Conservation (phyloP, 2,329 filamentous ascomycete species). For the Plectosphaerella cucumerina region DNA sequence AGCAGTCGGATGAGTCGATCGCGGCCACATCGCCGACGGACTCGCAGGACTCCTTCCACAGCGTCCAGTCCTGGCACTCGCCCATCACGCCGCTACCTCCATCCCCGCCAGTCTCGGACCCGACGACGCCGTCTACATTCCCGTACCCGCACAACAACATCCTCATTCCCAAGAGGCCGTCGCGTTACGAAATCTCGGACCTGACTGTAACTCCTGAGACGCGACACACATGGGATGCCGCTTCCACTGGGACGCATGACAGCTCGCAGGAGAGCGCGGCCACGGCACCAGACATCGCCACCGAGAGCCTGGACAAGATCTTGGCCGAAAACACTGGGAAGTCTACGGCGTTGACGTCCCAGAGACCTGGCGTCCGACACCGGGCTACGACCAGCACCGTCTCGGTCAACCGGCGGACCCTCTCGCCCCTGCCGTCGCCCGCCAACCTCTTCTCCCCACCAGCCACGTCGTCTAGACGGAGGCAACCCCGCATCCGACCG, state of each 20-base stretch:
- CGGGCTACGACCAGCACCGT: constrained; percentile 50
- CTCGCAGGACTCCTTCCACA: constrained; percentile 51
- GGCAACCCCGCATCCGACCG: constrained; percentile 29
- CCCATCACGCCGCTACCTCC: constrained; percentile 36
- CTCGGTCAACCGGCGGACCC: constrained; percentile 48
- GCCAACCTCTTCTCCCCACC: constrained; percentile 60
- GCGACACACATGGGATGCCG: constrained; percentile 22
- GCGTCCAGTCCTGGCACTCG: constrained; percentile 47
- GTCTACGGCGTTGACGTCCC: constrained; percentile 20
- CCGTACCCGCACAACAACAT: constrained; percentile 37
- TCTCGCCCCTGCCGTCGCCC: constrained; percentile 65
- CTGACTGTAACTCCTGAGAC: constrained; percentile 26
- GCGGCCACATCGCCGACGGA: constrained; percentile 35
- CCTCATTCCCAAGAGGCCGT: constrained; percentile 24
- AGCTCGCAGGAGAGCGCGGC: constrained; percentile 21
- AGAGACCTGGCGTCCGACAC: constrained; percentile 41
- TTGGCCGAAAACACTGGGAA: constrained; percentile 9
- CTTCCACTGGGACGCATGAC: constrained; percentile 20
- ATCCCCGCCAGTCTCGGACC: constrained; percentile 38
- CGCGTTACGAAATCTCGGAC: constrained; percentile 27
- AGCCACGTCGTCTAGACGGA: constrained; percentile 16
- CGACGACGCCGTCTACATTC: constrained; percentile 30
- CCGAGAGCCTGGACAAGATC: constrained; percentile 5
- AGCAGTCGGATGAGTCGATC: constrained; percentile 17
- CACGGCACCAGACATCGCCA: constrained; percentile 13